Evolutionary conservation across 2,329 filamentous ascomycete genomes (phyloP).

Genomic region (Domatiomyces globalis): DNA sequence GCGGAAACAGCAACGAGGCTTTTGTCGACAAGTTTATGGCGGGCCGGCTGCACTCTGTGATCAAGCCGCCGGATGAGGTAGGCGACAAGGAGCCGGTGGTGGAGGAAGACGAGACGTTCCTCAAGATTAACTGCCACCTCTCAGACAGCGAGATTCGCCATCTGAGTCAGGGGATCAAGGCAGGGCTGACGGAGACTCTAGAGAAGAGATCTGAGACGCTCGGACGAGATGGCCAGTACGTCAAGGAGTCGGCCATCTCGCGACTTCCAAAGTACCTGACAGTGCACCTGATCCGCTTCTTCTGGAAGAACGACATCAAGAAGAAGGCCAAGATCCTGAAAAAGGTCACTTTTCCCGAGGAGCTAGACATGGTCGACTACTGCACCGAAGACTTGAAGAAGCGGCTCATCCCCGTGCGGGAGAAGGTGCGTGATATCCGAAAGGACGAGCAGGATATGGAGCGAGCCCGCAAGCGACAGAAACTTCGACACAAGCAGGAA

Average conservation of each 20-base stretch:
- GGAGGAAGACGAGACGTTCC: constrained; percentile 58
- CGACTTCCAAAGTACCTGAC: constrained; percentile 89
- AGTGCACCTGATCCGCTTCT: constrained; percentile 95
- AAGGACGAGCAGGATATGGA: constrained; percentile 93
- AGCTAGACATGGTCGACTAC: constrained; percentile 86
- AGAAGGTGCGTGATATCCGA: constrained; percentile 86
- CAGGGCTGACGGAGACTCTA: constrained; percentile 71
- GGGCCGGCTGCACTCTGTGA: constrained; percentile 61
- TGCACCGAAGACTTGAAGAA: constrained; percentile 81
- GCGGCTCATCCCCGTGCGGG: constrained; percentile 76
- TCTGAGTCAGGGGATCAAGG: constrained; percentile 71
- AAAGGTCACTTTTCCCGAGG: constrained; percentile 90
- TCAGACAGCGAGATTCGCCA: constrained; percentile 66
- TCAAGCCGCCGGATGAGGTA: constrained; percentile 63
- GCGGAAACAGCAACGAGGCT: constrained; percentile 39
- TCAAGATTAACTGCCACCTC: constrained; percentile 95
- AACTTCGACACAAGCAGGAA: constrained; percentile 47
- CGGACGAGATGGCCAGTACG: constrained; percentile 68
- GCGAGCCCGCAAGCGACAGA: constrained; percentile 81
- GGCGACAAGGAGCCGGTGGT: constrained; percentile 59
- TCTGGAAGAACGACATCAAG: constrained; percentile 87
- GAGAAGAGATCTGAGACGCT: constrained; percentile 76
- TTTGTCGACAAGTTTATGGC: constrained; percentile 88
- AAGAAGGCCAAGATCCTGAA: constrained; percentile 99
- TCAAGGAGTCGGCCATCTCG: constrained; percentile 78